Evolutionary conservation across 2,329 filamentous ascomycete genomes (phyloP).

Genomic region (Pseudogymnoascus sp.): DNA sequence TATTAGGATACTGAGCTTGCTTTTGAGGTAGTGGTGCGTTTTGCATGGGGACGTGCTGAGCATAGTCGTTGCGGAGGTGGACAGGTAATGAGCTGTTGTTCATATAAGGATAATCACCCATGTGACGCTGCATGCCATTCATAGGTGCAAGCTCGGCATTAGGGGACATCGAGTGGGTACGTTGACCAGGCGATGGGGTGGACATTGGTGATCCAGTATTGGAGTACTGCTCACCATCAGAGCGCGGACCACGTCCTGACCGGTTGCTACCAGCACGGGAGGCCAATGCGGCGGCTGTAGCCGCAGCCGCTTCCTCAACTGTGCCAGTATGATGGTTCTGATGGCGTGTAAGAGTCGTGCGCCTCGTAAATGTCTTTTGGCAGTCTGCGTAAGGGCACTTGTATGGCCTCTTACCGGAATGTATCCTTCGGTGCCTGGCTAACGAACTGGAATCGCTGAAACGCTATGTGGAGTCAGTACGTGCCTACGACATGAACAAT

Average conservation of each 20-base stretch:
- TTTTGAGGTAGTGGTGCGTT: slow-evolving; percentile 53
- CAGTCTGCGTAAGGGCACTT: slow-evolving; percentile 97
- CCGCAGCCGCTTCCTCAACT: slow-evolving; percentile 83
- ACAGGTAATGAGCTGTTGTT: slow-evolving; percentile 70
- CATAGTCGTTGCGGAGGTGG: slow-evolving; percentile 63
- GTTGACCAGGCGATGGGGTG: slow-evolving; percentile 69
- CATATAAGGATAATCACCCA: slow-evolving; percentile 61
- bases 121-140: slow-evolving; percentile 52
- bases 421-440: slow-evolving; percentile 86
- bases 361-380: slow-evolving; percentile 95
- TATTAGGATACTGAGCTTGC: not conserved
- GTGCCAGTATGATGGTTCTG: slow-evolving; percentile 95
- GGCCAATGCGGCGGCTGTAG: slow-evolving; percentile 78
- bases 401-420: slow-evolving; percentile 91
- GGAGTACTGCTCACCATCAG: slow-evolving; percentile 63
- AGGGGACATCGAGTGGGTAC: slow-evolving; percentile 72
- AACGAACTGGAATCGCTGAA: slow-evolving; percentile 96
- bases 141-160: slow-evolving; percentile 64
- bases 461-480: slow-evolving; percentile 47
- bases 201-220: slow-evolving; percentile 66
- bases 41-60: slow-evolving; percentile 38
- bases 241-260: slow-evolving; percentile 46
- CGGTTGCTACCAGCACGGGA: slow-evolving; percentile 29
- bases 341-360: slow-evolving; percentile 89
- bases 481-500: slow-evolving; percentile 7